Conservation (phyloP, 208 protist species). For the Wallacemonas sp. region DNA sequence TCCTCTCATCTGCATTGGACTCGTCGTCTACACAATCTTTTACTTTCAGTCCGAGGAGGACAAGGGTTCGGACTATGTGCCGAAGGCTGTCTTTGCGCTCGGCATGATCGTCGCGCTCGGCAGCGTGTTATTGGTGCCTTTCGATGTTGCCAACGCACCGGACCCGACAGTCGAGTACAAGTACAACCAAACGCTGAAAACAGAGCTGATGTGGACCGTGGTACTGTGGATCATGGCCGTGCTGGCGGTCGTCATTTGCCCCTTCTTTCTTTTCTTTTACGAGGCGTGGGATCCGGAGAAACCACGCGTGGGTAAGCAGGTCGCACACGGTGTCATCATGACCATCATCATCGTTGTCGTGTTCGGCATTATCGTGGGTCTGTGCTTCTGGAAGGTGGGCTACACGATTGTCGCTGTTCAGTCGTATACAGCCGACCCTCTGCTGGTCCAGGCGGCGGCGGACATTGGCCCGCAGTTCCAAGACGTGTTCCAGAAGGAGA, state of each 20-base stretch:
- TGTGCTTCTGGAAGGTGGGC: conserved; percentile 59
- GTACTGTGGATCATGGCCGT: conserved; percentile 72
- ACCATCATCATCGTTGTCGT: conserved; percentile 58
- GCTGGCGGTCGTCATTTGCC: conserved; percentile 81
- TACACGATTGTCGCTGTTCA: conserved; percentile 39
- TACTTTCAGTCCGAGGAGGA: conserved; percentile 82
- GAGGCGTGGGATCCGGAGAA: conserved; percentile 91
- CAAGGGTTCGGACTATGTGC: conserved; percentile 32
- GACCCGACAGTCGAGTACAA: conserved; percentile 56
- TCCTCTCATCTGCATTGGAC: conserved; percentile 48
- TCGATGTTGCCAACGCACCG: conserved; percentile 89
- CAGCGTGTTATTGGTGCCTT: conserved; percentile 89
- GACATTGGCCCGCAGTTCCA: conserved; percentile 13
- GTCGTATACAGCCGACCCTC: conserved; percentile 28
- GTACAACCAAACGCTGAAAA: conserved; percentile 73
- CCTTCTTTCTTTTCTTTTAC: conserved; percentile 93
- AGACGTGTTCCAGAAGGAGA: conserved; percentile 10
- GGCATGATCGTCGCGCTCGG: conserved; percentile 75
- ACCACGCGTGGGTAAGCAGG: conserved; percentile 41
- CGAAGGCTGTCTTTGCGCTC: conserved; percentile 72
- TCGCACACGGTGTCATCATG: conserved; percentile 67
- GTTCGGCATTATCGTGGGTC: conserved; percentile 49
- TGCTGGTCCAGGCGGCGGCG: conserved; percentile 21
- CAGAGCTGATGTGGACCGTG: conserved; percentile 87
- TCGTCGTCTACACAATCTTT: conserved; percentile 60